Percentiles rank a stretch among this genome's conserved stretches.
phyloP scores from a whole-genome alignment of 768 basidiomycete species.

The Leccinum disarticulatum region DNA sequence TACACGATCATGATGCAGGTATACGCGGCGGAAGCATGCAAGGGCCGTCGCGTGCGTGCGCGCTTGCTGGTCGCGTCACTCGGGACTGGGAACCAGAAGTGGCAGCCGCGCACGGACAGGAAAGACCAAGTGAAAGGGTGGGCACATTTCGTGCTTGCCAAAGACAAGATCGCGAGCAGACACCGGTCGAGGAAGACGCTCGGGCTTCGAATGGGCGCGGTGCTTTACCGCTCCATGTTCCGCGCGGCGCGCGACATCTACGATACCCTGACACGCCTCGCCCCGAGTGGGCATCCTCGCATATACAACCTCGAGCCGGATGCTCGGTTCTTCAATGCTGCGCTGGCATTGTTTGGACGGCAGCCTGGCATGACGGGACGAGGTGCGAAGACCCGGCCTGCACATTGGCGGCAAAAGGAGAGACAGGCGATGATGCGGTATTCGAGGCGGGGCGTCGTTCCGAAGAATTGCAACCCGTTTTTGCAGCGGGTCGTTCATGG shows the following conservation, averaged over 20 bases:
- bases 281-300: conserved; percentile 26
- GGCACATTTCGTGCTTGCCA: conserved; percentile 33
- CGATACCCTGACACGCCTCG: conserved; percentile 21
- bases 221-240: conserved; percentile 40
- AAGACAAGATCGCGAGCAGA: conserved; percentile 18
- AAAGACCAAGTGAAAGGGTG: conserved; percentile 35
- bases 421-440: conserved; percentile 27
- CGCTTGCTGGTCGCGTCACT: conserved; percentile 3
- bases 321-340: conserved; percentile 67
- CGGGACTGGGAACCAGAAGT: conserved; percentile 10
- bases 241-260: conserved; percentile 32
- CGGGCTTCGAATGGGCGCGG: conserved; percentile 30
- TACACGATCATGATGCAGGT: conserved; percentile 73
- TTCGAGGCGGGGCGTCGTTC: conserved; percentile 26
- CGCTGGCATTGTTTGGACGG: conserved; percentile 45
- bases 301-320: conserved; percentile 48
- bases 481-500: conserved; percentile 39
- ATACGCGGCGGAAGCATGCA: conserved; percentile 49
- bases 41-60: conserved; percentile 19
- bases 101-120: conserved; percentile 16
- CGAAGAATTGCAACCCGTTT: conserved; percentile 32
- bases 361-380: conserved; percentile 22
- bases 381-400: conserved; percentile 11
- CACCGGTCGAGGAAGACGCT: conserved; percentile 28
- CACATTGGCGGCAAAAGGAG: conserved; percentile 34